Evolutionary conservation across 768 basidiomycete species (phyloP), one percentile per base, ranked within the genome.

Genomic region (Mycena kentingensis): DNA sequence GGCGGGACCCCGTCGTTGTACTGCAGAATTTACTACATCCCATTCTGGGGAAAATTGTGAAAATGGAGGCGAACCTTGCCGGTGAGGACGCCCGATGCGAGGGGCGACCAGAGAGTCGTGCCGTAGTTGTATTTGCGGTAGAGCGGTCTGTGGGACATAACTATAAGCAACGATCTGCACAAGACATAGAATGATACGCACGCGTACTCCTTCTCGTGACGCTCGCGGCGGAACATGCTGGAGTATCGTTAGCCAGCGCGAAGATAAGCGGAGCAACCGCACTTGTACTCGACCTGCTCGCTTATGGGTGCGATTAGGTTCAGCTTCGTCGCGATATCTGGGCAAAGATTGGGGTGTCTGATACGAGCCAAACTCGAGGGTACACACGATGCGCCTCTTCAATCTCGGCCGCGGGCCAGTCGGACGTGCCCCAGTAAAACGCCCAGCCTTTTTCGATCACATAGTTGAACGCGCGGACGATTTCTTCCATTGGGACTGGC

Each of bases 141-240:
- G 35, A 88, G 66, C 12, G 79, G 79, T 16, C 83, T 83, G 46
- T 36, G 22, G 31, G 13, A 27, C 2, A 34, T 35, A 25, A 46
- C n/a, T n/a, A n/a, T n/a, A n/a, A n/a, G 53, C 10, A 15, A 18
- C 0, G 19, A 36, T 49, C 36, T n/a, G n/a, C 15, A 21, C 16
- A 18, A 29, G 38, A 26, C 35, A 13, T n/a, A n/a, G n/a, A n/a
- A n/a, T n/a, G n/a, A n/a, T n/a, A 65, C 77, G 57, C 60, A 84
- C 79, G 70, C 75, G 69, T 88, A 91, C 73, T 92, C 89, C 62
- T 81, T 80, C 72, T 93, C 91, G n/a, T 89, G 84, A 15, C 85
- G 78, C 57, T 91, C 86, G 19, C 90, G 83, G 65, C 84, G 79
- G 66, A 93, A 79, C 81, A 90, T 83, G 63, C 83, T 88, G 66